A percentile compares a stretch with the other conserved stretches of the same genome.
These are phyloP conservation scores for Toxoplasma gondii DNA, from an alignment of 169 alveolate genomes.

Conservation along the genomic window DNA sequence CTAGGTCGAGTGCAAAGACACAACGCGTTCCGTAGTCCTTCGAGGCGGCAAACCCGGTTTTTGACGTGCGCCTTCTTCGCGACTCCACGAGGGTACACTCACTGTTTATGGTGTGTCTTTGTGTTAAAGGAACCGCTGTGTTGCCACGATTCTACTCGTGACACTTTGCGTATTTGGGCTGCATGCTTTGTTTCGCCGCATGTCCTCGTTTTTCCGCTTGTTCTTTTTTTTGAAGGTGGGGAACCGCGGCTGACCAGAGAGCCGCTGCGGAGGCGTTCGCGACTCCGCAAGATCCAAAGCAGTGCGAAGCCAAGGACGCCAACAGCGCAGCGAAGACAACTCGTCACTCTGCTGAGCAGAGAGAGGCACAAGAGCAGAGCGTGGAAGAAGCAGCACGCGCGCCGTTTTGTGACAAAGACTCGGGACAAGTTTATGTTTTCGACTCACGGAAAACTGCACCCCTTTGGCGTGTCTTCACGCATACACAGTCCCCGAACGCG, in stretches of 20 bases:
- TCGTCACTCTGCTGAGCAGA: not conserved
- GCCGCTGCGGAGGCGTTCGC: not conserved
- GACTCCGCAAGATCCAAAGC: not conserved
- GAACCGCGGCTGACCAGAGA: not conserved
- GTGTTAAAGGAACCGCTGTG: too few species aligned
- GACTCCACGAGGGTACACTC: too few species aligned
- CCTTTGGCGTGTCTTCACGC: conserved; percentile 5
- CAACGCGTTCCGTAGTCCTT: not conserved
- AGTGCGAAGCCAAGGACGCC: not conserved
- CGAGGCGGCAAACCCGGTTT: too few species aligned
- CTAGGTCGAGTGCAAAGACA: not conserved
- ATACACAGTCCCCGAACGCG: not conserved
- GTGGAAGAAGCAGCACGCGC: not conserved
- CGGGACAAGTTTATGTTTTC: conserved; percentile 7
- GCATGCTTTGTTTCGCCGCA: too few species aligned
- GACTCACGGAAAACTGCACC: not conserved
- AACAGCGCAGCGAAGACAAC: too few species aligned
- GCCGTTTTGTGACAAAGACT: not conserved
- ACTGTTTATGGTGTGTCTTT: too few species aligned
- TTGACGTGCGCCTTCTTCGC: too few species aligned
- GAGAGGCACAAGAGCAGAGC: not conserved
- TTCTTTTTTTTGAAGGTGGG: not conserved
- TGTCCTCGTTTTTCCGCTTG: not conserved
- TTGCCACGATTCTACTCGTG: too few species aligned
- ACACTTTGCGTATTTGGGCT: too few species aligned